Evolutionary conservation across 164 flowering plant species (phyloP).

Genomic region (Echeveria elegans): DNA sequence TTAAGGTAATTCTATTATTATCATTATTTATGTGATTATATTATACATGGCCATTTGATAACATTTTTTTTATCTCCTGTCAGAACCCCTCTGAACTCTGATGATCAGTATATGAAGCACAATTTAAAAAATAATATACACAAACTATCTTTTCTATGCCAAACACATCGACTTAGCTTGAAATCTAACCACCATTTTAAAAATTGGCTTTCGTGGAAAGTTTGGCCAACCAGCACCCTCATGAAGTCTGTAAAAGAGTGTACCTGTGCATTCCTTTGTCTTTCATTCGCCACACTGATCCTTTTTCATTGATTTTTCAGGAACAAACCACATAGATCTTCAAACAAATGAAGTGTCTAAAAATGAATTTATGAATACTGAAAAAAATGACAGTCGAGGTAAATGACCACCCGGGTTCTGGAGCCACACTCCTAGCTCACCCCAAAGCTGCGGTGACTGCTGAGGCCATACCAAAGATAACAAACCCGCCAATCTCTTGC

Average conservation of each 20-base stretch:
- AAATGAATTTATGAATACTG: conserved; percentile 14
- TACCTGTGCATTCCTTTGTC: not conserved
- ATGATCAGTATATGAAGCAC: too few relatives aligned
- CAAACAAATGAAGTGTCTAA: not conserved
- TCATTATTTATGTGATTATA: too few relatives aligned
- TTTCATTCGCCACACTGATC: not conserved
- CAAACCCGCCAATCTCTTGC: not conserved
- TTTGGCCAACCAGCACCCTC: conserved; percentile 2
- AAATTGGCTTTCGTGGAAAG: not conserved
- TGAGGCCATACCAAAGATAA: conserved; percentile 1
- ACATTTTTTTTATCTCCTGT: too few relatives aligned
- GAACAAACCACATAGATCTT: not conserved
- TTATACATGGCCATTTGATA: too few relatives aligned
- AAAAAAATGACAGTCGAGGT: conserved; percentile 21
- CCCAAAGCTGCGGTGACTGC: conserved; percentile 24
- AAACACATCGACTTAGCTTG: not conserved
- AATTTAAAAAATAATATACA: too few relatives aligned
- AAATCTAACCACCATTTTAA: not conserved
- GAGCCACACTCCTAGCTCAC: conserved; percentile 56
- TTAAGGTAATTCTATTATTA: too few relatives aligned
- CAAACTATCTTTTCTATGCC: not conserved
- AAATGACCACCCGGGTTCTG: conserved; percentile 56
- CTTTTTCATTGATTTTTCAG: not conserved
- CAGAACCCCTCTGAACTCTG: too few relatives aligned
- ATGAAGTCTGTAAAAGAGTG: not conserved